A percentile compares a stretch with the other conserved stretches of the same genome.
phyloP scores from a whole-genome alignment of 805 yeast species.

The Candida verbasci region DNA sequence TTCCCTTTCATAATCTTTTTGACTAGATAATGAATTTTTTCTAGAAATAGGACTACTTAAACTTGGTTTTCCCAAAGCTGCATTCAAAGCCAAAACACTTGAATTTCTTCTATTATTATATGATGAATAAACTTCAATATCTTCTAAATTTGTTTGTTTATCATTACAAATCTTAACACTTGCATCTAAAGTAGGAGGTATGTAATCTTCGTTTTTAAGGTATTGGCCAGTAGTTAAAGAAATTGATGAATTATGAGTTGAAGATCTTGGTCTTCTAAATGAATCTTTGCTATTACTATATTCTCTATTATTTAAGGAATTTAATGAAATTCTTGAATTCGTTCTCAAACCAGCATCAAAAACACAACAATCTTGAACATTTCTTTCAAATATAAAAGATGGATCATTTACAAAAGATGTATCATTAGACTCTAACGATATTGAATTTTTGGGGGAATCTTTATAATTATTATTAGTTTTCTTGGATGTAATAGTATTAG shows the following conservation, averaged over 20 bases:
- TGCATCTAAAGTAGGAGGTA: constrained; percentile 76
- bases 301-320: neutral
- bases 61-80: constrained; percentile 47
- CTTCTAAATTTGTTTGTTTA: constrained; percentile 58
- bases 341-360: constrained; percentile 10
- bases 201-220: constrained; percentile 54
- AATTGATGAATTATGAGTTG: constrained; percentile 19
- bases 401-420: too few relatives aligned
- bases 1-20: too few relatives aligned
- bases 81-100: constrained; percentile 43
- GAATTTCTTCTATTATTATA: constrained; percentile 53
- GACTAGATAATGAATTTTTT: constrained; percentile 24
- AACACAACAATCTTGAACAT: constrained; percentile 31
- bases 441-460: constrained; percentile 7
- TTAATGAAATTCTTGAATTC: constrained; percentile 8
- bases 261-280: constrained; percentile 15
- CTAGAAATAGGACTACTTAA: constrained; percentile 33
- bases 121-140: constrained; percentile 65
- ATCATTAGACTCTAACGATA: constrained; percentile 8
- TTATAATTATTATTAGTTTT: neutral
- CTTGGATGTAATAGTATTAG: neutral
- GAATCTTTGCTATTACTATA: constrained; percentile 2
- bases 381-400: constrained; percentile 36
- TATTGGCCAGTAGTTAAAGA: constrained; percentile 21
- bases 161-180: constrained; percentile 61